phyloP scores from a whole-genome alignment of 73 alveolate genomes.

The Stentor coeruleus region DNA sequence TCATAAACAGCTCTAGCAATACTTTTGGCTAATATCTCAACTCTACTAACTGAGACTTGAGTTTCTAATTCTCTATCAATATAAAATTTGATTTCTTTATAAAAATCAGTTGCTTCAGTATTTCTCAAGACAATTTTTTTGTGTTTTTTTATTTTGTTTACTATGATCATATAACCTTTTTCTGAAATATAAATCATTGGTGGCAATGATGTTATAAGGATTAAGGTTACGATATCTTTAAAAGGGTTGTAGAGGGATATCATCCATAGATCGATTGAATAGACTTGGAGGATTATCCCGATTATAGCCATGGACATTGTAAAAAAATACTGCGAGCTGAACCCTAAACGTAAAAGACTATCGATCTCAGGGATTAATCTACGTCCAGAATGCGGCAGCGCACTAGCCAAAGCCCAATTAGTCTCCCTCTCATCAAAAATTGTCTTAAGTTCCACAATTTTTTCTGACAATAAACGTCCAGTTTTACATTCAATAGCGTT shows the following conservation, averaged over 20 bases:
- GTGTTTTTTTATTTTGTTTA: neutral
- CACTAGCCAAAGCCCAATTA: neutral
- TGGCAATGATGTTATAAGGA: neutral
- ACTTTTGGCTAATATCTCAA: neutral
- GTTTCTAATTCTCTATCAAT: neutral
- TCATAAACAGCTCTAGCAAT: conserved; percentile 1
- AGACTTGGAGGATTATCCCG: neutral
- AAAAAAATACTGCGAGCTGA: conserved; percentile 6
- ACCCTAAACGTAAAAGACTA: conserved; percentile 7
- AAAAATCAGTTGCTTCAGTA: neutral
- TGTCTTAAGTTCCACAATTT: neutral
- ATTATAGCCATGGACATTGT: neutral
- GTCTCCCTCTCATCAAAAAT: neutral
- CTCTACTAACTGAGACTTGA: neutral
- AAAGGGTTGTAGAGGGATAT: conserved; percentile 5
- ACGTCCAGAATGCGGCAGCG: neutral
- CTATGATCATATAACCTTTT: neutral
- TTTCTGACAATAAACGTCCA: conserved; percentile 7
- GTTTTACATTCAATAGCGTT: conserved; percentile 26
- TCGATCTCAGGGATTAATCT: neutral
- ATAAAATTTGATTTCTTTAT: neutral
- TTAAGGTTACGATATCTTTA: neutral
- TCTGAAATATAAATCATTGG: neutral
- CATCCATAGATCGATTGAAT: neutral
- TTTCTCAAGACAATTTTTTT: neutral